phyloP scores from a whole-genome alignment of 805 yeast species.

The Suhomyces vadensis region DNA sequence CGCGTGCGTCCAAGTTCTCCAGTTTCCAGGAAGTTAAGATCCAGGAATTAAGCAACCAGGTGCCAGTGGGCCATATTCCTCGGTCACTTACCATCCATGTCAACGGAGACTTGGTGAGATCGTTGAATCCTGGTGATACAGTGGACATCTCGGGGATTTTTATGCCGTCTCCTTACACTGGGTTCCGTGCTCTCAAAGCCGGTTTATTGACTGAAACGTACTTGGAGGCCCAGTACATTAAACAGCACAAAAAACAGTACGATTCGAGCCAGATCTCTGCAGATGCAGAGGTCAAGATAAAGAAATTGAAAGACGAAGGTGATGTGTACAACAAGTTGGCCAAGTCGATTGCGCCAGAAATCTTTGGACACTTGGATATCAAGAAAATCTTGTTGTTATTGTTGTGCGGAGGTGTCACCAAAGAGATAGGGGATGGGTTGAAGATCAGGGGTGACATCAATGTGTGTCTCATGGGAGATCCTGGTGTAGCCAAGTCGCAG shows the following conservation, averaged over 20 bases:
- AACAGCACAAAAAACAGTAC: conserved; percentile 87
- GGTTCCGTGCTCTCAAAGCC: conserved; percentile 87
- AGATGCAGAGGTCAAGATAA: conserved; percentile 57
- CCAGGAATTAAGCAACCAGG: conserved; percentile 94
- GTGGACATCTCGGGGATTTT: conserved; percentile 92
- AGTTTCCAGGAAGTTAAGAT: conserved; percentile 94
- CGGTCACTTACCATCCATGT: conserved; percentile 81
- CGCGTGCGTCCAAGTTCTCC: conserved; percentile 93
- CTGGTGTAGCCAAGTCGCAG: conserved; percentile 99
- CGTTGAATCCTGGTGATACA: conserved; percentile 89
- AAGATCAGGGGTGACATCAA: conserved; percentile 96
- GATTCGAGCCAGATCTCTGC: conserved; percentile 60
- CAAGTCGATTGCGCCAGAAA: conserved; percentile 94
- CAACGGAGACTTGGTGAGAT: conserved; percentile 88
- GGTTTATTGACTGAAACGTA: conserved; percentile 94
- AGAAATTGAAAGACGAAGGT: conserved; percentile 56
- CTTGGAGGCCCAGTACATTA: conserved; percentile 80
- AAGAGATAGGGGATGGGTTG: conserved; percentile 95
- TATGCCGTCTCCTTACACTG: conserved; percentile 94
- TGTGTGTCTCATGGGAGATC: conserved; percentile 96
- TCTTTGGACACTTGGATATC: conserved; percentile 90
- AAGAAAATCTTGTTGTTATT: conserved; percentile 85
- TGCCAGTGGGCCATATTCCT: conserved; percentile 98
- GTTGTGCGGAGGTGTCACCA: conserved; percentile 93
- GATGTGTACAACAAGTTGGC: conserved; percentile 80